Conservation (phyloP, 805 yeast species). For the Vanderwaltozyma yarrowii region DNA sequence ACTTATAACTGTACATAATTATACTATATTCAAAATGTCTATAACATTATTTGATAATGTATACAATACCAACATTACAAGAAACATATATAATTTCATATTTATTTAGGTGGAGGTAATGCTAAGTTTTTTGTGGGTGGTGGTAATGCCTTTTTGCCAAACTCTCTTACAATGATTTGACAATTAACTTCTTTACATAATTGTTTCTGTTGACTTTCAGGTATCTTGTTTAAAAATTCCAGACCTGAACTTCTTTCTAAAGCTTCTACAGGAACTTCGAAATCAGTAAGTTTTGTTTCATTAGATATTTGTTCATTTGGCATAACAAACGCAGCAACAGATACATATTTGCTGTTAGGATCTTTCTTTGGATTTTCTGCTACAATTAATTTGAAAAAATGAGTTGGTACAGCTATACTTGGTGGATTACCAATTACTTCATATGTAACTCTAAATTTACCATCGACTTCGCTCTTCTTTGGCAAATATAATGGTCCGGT, state of each 20-base stretch:
- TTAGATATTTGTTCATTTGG: conserved; percentile 82
- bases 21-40: no score
- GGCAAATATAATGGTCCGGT: conserved; percentile 95
- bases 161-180: conserved; percentile 73
- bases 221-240: conserved; percentile 63
- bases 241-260: conserved; percentile 81
- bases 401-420: conserved; percentile 93
- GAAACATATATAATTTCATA: no score
- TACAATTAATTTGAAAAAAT: conserved; percentile 82
- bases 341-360: conserved; percentile 31
- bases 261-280: conserved; percentile 85
- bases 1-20: no score
- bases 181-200: conserved; percentile 78
- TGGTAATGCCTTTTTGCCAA: conserved; percentile 36
- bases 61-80: no score
- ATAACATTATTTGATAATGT: no score
- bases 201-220: conserved; percentile 43
- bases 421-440: conserved; percentile 98
- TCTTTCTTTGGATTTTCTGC: conserved; percentile 52
- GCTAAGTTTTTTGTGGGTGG: conserved; percentile 6
- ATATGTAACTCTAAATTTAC: conserved; percentile 73
- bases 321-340: conserved; percentile 87
- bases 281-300: conserved; percentile 54
- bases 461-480: conserved; percentile 57
- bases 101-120: conserved; percentile 16